Evolutionary conservation across 129 eudicot genomes (phyloP), one percentile per base, ranked within the genome.

Genomic region (Lactuca sativa): DNA sequence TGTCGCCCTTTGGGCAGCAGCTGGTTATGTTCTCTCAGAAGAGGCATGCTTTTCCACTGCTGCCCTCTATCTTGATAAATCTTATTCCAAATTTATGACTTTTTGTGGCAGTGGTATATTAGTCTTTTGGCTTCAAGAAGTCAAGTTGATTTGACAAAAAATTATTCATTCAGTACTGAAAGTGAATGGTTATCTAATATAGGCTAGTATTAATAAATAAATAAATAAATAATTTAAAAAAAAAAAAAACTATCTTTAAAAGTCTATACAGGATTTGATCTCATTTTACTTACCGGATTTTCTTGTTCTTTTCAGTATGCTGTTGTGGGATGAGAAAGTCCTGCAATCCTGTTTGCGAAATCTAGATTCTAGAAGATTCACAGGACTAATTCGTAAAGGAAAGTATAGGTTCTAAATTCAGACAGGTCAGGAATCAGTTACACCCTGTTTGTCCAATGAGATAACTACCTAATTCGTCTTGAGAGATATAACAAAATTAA

Each of bases 1-100:
- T 92, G 31, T 88, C 96, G 33, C 96, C 97, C 77, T 88, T 92
- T 81, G 96, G 97, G 47, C 97, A 32, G 87, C 83, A 56, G 80
- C 83, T 51, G 79, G 86, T 77, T 64, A 85, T 74, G 91, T 88
- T 75, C 81, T 84, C 76, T 92, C 96, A 47, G 81, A 76, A 80
- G 97, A 92, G 96, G 97, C 88, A 82, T 52, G 56, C 9, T 64
- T 30, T 69, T 69, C 59, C 54, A 57, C 77, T 25, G 30, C 30
- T 25, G 30, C 30, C 30, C 30, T 25, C 30, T 25, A 25, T 25
- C 30, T 25, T 25, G 30, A 25, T 25, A 2, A 25, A 25, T 25
- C 30, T 25, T 25, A 25, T 25, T 0, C 30, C 30, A 25, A 25
- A 25, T 25, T 25, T 25, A 25, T 25, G 30, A 25, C 30, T 25